phyloP scores from a whole-genome alignment of 75 land plant genomes.

The Pinus taeda region DNA sequence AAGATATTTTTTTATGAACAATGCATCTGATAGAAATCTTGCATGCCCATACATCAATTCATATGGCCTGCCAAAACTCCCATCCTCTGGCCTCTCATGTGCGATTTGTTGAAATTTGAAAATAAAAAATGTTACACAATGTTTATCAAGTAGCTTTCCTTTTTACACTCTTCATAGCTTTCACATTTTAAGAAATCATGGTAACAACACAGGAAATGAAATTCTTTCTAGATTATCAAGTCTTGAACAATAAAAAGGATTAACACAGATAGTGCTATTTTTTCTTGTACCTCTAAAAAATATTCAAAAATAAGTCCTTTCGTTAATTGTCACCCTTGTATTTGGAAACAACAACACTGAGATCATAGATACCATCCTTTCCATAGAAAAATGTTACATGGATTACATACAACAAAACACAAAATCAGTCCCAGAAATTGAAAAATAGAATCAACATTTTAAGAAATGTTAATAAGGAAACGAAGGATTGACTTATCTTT shows the following conservation, averaged over 20 bases:
- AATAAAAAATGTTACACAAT: too few relatives aligned
- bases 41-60: constrained; percentile 78
- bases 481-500: too few relatives aligned
- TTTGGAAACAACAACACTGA: constrained; percentile 65
- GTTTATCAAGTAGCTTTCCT: too few relatives aligned
- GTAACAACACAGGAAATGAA: background rate
- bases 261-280: too few relatives aligned
- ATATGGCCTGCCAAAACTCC: constrained; percentile 82
- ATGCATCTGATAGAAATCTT: constrained; percentile 70
- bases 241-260: too few relatives aligned
- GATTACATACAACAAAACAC: constrained; percentile 14
- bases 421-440: background rate
- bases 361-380: constrained; percentile 64
- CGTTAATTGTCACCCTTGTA: constrained; percentile 34
- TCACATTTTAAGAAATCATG: background rate
- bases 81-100: constrained; percentile 54
- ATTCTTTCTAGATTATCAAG: too few relatives aligned
- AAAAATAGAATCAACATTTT: too few relatives aligned
- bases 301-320: constrained; percentile 33
- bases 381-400: constrained; percentile 68
- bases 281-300: constrained; percentile 52
- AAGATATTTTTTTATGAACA: constrained; percentile 68
- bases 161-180: background rate
- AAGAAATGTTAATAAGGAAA: too few relatives aligned
- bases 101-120: constrained; percentile 40